Evolutionary conservation across 2,329 filamentous ascomycete genomes (phyloP).

Genomic region (Xylaria sp.): DNA sequence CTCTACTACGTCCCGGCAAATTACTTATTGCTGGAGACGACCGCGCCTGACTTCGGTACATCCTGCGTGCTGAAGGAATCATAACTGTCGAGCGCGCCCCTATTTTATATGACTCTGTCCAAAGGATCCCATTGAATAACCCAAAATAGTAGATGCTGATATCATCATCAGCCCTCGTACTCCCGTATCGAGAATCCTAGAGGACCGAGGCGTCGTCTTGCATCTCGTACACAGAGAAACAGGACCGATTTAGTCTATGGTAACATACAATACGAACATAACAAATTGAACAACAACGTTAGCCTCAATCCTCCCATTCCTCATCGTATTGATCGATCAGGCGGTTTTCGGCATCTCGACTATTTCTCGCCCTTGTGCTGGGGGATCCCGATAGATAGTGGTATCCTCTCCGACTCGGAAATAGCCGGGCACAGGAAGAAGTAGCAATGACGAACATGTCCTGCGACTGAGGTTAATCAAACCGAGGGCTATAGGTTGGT

Average conservation of each 20-base stretch:
- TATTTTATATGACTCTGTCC: slow-evolving; percentile 28
- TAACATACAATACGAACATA: slow-evolving; percentile 35
- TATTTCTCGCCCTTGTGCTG: slow-evolving; percentile 57
- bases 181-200: slow-evolving; percentile 26
- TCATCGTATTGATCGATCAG: slow-evolving; percentile 97
- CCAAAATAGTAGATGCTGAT: slow-evolving; percentile 33
- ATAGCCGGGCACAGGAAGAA: slow-evolving; percentile 74
- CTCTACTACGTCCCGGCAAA: neutral
- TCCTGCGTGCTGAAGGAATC: slow-evolving; percentile 4
- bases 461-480: slow-evolving; percentile 52
- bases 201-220: slow-evolving; percentile 21
- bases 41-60: slow-evolving; percentile 22
- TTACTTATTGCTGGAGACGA: slow-evolving; percentile 4
- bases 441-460: slow-evolving; percentile 75
- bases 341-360: slow-evolving; percentile 86
- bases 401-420: slow-evolving; percentile 75
- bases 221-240: neutral
- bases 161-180: slow-evolving; percentile 18
- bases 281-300: slow-evolving; percentile 35
- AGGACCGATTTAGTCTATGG: slow-evolving; percentile 30
- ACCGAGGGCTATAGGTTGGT: slow-evolving; percentile 25
- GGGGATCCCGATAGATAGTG: slow-evolving; percentile 68
- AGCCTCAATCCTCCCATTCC: slow-evolving; percentile 85
- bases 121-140: slow-evolving; percentile 18
- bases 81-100: neutral